Evolutionary conservation across 768 basidiomycete genomes (phyloP), one percentile per base, ranked within the genome.

Genomic region (Cystobasidium tubakii): DNA sequence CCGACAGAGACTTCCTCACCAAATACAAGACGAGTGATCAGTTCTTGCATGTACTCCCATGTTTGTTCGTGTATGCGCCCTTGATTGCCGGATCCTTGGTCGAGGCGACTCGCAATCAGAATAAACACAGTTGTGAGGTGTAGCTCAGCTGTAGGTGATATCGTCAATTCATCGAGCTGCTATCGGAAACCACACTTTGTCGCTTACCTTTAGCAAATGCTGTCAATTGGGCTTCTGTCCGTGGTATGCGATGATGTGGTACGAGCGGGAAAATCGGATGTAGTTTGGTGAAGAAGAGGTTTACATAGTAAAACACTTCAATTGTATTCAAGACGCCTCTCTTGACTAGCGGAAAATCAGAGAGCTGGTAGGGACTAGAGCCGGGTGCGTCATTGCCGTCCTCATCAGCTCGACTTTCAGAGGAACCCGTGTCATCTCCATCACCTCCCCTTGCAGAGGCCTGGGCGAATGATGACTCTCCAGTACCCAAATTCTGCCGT

Each of bases 181-280:
- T 54, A 54, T 19, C 53, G 7, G 6, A n/a, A n/a, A 54, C 53
- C 7, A 39, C 39, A 39, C 15, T 15, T 6, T 50, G 46, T 50
- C 7, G 33, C 57, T 34, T 54, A 67, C 66, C 66, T 15, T 50
- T 43, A 2, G 50, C 66, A 44, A 77, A 78, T 13, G 53, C 42
- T 13, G 66, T 66, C 21, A 78, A 69, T 19, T 74, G 55, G 1
- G 66, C 74, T 13, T 75, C 76, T 0, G 64, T 76, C 31, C 62
- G 66, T 0, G 77, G 77, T 21, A 77, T 75, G 7, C 75, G 63
- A 2, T 39, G 46, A 12, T 46, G 36, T 1, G 76, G 76, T 7
- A 78, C 65, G 42, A 78, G 74, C 4, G 77, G 76, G 36, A 75
- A 78, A 57, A 78, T 54, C 50, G 73, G 73, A 66, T 76, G 76